These are phyloP conservation scores for Colletotrichum sp. DNA, from an alignment of 2,329 filamentous ascomycete species.

Conservation along the genomic window DNA sequence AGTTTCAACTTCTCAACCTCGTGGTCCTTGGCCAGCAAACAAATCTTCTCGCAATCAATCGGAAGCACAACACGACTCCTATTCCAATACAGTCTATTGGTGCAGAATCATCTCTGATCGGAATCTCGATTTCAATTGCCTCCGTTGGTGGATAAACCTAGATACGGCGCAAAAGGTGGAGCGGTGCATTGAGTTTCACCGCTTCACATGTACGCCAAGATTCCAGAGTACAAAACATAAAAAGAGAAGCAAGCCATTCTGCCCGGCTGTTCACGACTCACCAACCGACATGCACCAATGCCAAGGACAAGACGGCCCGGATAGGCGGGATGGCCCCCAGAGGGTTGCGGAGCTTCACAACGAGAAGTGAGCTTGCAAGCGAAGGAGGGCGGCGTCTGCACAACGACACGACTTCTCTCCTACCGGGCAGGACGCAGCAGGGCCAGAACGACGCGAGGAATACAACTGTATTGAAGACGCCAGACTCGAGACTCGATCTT, in stretches of 20 bases:
- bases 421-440: neutral
- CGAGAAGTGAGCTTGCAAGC: neutral
- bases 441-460: neutral
- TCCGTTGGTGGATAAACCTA: conserved; percentile 20
- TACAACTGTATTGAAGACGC: neutral
- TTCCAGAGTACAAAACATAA: conserved; percentile 1
- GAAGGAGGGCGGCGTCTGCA: neutral
- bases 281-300: neutral
- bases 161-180: conserved; percentile 1
- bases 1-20: neutral
- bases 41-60: conserved; percentile 1
- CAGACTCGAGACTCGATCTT: neutral
- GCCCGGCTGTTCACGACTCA: neutral
- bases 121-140: neutral
- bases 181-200: neutral
- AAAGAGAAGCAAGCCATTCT: conserved; percentile 13
- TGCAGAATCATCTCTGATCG: neutral
- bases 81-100: neutral
- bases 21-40: neutral
- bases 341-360: neutral
- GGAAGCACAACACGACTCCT: neutral
- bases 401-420: neutral
- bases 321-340: neutral
- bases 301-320: conserved; percentile 11
- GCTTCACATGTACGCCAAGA: conserved; percentile 13